A percentile compares a stretch with the other conserved stretches of the same genome.
phyloP scores from a whole-genome alignment of 192 early-diverging fungal species.

The Podila verticillata region DNA sequence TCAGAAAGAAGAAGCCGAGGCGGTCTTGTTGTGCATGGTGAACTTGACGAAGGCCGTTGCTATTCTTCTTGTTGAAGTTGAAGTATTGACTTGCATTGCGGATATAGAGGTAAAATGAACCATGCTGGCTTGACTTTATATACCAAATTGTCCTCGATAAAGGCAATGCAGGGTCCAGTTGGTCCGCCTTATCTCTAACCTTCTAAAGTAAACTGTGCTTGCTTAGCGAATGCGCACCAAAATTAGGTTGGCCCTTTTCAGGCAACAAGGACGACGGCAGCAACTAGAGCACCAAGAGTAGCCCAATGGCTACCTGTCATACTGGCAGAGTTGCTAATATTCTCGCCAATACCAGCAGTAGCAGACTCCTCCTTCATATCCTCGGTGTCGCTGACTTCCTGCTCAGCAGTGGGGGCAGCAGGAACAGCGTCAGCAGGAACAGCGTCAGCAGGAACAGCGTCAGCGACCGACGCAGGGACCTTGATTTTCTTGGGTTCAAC shows the following conservation, averaged over 20 bases:
- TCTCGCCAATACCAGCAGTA: not conserved
- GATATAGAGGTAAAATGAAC: too few relatives aligned
- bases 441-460: not conserved
- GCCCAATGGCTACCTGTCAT: constrained; percentile 11
- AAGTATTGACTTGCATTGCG: too few relatives aligned
- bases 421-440: not conserved
- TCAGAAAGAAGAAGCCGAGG: too few relatives aligned
- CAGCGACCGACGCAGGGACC: not conserved
- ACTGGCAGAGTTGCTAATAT: constrained; percentile 4
- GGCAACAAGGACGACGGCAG: constrained; percentile 1
- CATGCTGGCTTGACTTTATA: too few relatives aligned
- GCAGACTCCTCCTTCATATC: not conserved
- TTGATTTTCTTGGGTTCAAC: not conserved
- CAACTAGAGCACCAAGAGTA: constrained; percentile 10
- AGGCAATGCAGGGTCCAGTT: too few relatives aligned
- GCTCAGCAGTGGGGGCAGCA: not conserved
- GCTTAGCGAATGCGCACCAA: too few relatives aligned
- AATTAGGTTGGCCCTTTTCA: not conserved
- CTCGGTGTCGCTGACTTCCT: not conserved
- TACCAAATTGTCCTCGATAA: too few relatives aligned
- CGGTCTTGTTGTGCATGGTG: too few relatives aligned
- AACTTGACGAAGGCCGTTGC: too few relatives aligned
- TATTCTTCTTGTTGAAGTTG: too few relatives aligned
- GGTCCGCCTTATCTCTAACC: too few relatives aligned
- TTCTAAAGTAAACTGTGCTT: too few relatives aligned